Percentiles rank a stretch among this genome's conserved stretches.
Conservation (phyloP, 257 asterid species). For the Leptodermis oblonga region DNA sequence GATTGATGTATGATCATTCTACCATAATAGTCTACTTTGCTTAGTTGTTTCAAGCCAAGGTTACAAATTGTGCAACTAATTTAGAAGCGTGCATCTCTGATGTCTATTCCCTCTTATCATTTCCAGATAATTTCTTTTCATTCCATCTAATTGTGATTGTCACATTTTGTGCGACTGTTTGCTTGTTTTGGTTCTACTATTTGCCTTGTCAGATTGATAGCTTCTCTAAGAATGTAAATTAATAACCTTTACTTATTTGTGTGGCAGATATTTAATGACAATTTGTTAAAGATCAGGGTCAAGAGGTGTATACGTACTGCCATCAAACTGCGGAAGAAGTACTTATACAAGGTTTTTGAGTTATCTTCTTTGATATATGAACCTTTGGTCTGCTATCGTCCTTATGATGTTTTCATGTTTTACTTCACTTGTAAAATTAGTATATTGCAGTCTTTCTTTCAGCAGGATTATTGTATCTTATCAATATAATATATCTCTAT, state of each 20-base stretch:
- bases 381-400: slow-evolving; percentile 9
- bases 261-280: slow-evolving; percentile 87
- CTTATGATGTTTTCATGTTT: background rate
- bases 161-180: background rate
- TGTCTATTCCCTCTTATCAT: background rate
- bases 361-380: slow-evolving; percentile 13
- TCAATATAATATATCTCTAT: background rate
- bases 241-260: slow-evolving; percentile 15
- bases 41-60: background rate
- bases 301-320: slow-evolving; percentile 84
- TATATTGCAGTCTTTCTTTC: background rate
- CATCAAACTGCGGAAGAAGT: slow-evolving; percentile 90
- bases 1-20: background rate
- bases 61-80: background rate
- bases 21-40: background rate
- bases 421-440: background rate
- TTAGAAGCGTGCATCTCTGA: slow-evolving; percentile 5
- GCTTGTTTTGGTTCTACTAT: background rate
- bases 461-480: background rate
- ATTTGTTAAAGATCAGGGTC: slow-evolving; percentile 73
- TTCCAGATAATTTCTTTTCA: background rate
- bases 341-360: slow-evolving; percentile 62
- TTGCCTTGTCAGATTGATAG: background rate
- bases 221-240: background rate
- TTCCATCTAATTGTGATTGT: background rate